Base-by-base conservation (phyloP, 768 basidiomycete species). In the Auricularia sp. region DNA sequence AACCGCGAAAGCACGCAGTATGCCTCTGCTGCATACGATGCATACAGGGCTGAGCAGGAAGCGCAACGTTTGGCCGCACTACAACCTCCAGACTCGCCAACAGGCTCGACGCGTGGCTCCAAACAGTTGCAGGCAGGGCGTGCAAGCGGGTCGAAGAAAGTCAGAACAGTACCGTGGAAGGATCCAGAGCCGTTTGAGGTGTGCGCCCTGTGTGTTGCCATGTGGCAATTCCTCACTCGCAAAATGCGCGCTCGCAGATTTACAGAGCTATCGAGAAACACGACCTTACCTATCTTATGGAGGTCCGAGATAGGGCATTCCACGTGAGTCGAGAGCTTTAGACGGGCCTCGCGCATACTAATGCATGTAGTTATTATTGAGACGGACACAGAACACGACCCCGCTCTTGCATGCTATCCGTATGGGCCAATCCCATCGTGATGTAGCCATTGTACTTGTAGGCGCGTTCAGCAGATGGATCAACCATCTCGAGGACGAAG, bases 391-490 rank as follows among this genome's bases (percentile, higher is more conserved):
- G 2, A 88, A 90, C 47, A 85, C 87, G 29, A 93, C 93, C 1
- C 94, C 95, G 6, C 83, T 98, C 14, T 82, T 97, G 6, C 93
- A 98, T 71, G 92, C 93, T 0, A 92, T 96, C 81, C 81, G 88
- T 29, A 87, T 90, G 35, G 88, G 90, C 34, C 75, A 80, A 66
- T 83, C 84, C 44, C 87, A 92, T 68, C 79, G 83, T 65, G 93
- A 97, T 62, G 84, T 98, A 8, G 89, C 92, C 3, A 91, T 98
- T 66, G 70, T 96, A 3, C 79, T 98, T 2, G 73, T 97, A 14
- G 95, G 95, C 12, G 93, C 95, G 12, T 86, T 97, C 71, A 94
- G 92, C 12, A 85, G 94, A 23, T 96, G 87, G 79, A 85, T 98
- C 63, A 98, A 98, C 72, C 81, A 90, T 70, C 80, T 97, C 0